Percentiles rank a stretch among this genome's conserved stretches.
These are phyloP conservation scores for Thalassia testudinum DNA, from an alignment of 116 monocot genomes.

Conservation along the genomic window DNA sequence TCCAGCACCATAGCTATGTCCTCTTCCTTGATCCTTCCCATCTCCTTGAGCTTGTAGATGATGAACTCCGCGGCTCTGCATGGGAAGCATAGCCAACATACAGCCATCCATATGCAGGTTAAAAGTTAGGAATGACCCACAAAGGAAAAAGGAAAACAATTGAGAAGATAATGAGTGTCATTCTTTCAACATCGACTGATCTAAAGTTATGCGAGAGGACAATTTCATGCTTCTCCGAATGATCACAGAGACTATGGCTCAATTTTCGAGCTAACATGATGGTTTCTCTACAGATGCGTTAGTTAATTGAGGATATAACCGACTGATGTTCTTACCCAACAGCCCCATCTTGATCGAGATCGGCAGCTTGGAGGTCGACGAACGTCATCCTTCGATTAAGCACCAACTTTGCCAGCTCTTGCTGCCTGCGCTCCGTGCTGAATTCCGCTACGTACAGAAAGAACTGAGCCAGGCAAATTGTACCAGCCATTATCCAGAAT, in stretches of 20 bases:
- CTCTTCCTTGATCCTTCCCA: conserved; percentile 83
- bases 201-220: too few relatives aligned
- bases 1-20: too few relatives aligned
- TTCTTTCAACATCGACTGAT: too few relatives aligned
- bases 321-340: conserved; percentile 54
- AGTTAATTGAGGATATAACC: too few relatives aligned
- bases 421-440: conserved; percentile 38
- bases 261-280: too few relatives aligned
- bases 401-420: conserved; percentile 63
- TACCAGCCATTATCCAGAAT: conserved; percentile 69
- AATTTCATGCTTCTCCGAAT: too few relatives aligned
- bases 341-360: conserved; percentile 57
- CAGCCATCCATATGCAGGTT: too few relatives aligned
- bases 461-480: conserved; percentile 64
- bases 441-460: conserved; percentile 75
- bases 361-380: conserved; percentile 81
- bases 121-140: conserved; percentile 73
- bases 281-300: too few relatives aligned
- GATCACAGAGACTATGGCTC: too few relatives aligned
- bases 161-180: background rate
- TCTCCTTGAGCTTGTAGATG: too few relatives aligned
- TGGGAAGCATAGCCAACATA: too few relatives aligned
- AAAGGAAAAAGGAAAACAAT: conserved; percentile 14
- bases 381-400: conserved; percentile 69
- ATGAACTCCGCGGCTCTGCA: too few relatives aligned